A percentile compares a stretch with the other conserved stretches of the same genome.
phyloP scores from a whole-genome alignment of 2,329 filamentous ascomycete genomes.

The Arthrobotrys conoides region DNA sequence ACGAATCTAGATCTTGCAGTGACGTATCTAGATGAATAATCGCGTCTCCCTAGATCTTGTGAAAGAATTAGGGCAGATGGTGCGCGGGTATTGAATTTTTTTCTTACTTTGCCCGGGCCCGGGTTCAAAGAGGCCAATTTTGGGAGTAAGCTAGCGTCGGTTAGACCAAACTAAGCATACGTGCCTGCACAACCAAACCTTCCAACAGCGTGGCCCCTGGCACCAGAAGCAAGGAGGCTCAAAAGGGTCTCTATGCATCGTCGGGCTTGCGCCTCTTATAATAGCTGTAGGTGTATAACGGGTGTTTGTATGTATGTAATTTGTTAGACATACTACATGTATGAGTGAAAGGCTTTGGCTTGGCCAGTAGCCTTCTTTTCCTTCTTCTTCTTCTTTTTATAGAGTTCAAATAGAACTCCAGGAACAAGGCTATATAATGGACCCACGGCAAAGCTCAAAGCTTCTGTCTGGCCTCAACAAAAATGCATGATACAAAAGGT shows the following conservation, averaged over 20 bases:
- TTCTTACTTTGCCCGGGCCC: background rate
- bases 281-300: too few relatives aligned
- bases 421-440: conserved; percentile 3
- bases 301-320: background rate
- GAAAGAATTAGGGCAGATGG: conserved; percentile 28
- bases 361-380: background rate
- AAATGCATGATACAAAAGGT: background rate
- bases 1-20: conserved; percentile 47
- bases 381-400: too few relatives aligned
- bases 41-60: conserved; percentile 6
- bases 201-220: conserved; percentile 18
- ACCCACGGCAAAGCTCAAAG: background rate
- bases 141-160: conserved; percentile 31
- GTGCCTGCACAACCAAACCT: conserved; percentile 8
- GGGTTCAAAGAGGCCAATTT: conserved; percentile 19
- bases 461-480: conserved; percentile 9
- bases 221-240: conserved; percentile 44
- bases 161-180: conserved; percentile 25
- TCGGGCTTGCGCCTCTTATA: conserved; percentile 14
- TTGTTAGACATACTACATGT: too few relatives aligned
- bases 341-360: background rate
- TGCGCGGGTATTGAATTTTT: conserved; percentile 23
- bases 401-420: background rate
- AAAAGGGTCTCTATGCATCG: conserved; percentile 4
- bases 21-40: conserved; percentile 56